Conservation (phyloP, 2,329 filamentous ascomycete species). For the Penicillium psychrosexuale region DNA sequence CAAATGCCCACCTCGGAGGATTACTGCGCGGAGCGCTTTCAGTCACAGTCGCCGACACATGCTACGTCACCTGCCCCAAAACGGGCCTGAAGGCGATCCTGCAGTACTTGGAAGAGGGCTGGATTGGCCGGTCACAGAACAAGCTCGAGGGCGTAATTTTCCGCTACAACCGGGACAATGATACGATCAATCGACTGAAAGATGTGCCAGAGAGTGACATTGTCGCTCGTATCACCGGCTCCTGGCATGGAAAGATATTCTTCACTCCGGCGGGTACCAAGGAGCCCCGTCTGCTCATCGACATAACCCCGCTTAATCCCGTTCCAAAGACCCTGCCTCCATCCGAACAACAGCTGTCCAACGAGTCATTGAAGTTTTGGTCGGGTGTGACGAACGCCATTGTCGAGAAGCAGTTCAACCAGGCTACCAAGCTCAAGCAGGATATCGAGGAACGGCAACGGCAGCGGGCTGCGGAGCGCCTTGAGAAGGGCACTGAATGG, state of each 20-base stretch:
- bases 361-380: slow-evolving; percentile 91
- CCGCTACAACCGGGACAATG: slow-evolving; percentile 82
- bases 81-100: slow-evolving; percentile 89
- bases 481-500: slow-evolving; percentile 67
- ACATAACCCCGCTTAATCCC: slow-evolving; percentile 78
- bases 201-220: slow-evolving; percentile 85
- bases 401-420: slow-evolving; percentile 72
- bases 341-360: slow-evolving; percentile 71
- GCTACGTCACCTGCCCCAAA: slow-evolving; percentile 84
- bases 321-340: slow-evolving; percentile 77
- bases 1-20: slow-evolving; percentile 86
- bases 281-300: slow-evolving; percentile 71
- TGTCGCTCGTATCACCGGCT: slow-evolving; percentile 75
- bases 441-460: slow-evolving; percentile 90
- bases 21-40: slow-evolving; percentile 82
- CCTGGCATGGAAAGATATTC: slow-evolving; percentile 73
- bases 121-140: slow-evolving; percentile 88
- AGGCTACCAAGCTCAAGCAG: slow-evolving; percentile 82
- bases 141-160: slow-evolving; percentile 89
- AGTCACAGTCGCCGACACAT: slow-evolving; percentile 84
- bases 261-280: slow-evolving; percentile 52
- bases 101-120: slow-evolving; percentile 90
- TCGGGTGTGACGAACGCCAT: slow-evolving; percentile 83
- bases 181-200: slow-evolving; percentile 73
- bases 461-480: slow-evolving; percentile 75